Conservation (phyloP, 768 basidiomycete genomes). For the Hortiboletus campestris region DNA sequence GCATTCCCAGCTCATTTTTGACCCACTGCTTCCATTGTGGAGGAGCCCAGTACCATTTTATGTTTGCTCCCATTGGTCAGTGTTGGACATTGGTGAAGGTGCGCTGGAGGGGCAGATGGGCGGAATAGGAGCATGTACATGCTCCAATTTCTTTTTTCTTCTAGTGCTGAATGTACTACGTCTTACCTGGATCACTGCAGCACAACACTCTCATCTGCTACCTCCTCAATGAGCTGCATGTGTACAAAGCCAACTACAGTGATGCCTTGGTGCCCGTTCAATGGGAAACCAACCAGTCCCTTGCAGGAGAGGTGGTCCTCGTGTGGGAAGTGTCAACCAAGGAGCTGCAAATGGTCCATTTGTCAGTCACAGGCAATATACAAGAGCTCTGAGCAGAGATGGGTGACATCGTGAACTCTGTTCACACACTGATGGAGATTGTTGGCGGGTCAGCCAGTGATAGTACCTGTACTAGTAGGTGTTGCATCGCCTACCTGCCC, state of each 20-base stretch:
- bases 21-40: constrained; percentile 6
- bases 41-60: background rate
- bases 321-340: background rate
- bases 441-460: too few species aligned
- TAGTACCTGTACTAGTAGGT: too few species aligned
- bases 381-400: too few species aligned
- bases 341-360: background rate
- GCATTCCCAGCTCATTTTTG: background rate
- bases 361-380: too few species aligned
- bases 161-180: too few species aligned
- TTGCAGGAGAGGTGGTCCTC: background rate
- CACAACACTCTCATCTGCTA: background rate
- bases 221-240: background rate
- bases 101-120: constrained; percentile 2
- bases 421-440: too few species aligned
- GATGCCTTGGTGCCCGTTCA: background rate
- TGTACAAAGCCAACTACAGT: background rate
- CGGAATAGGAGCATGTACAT: background rate
- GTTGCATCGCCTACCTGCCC: too few species aligned
- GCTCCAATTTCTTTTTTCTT: too few species aligned
- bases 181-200: background rate
- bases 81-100: background rate
- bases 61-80: background rate
- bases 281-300: background rate
- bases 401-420: too few species aligned